Evolutionary conservation across 768 basidiomycete species (phyloP).

Genomic region (Hortiboletus campestris): DNA sequence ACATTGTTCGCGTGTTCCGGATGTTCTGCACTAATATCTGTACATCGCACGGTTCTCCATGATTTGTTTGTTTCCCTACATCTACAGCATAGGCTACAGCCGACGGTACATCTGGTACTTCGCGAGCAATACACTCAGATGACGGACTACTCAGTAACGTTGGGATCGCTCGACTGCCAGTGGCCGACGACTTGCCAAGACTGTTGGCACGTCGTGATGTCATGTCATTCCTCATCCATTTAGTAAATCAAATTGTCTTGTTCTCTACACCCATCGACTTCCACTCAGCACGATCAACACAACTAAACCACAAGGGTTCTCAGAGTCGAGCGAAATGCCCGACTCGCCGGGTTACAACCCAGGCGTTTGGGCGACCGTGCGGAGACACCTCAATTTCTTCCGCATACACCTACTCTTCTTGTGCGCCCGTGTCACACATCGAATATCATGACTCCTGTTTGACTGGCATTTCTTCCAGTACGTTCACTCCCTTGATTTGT

Average conservation of each 20-base stretch:
- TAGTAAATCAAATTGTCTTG: not conserved
- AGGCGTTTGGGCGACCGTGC: constrained; percentile 27
- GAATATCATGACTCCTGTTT: constrained; percentile 1
- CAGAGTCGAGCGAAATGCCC: constrained; percentile 4
- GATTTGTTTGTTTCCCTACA: constrained; percentile 19
- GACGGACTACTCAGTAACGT: constrained; percentile 11
- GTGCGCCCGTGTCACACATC: constrained; percentile 36
- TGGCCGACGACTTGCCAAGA: not conserved
- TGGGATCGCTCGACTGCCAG: not conserved
- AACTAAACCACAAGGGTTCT: not conserved
- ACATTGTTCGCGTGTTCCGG: constrained; percentile 23
- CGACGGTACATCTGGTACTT: constrained; percentile 22
- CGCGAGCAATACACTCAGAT: constrained; percentile 23
- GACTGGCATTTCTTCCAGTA: constrained; percentile 39
- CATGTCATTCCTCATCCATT: not conserved
- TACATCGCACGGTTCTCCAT: constrained; percentile 22
- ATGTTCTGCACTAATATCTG: constrained; percentile 32
- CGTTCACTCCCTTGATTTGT: constrained; percentile 73
- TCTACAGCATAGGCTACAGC: constrained; percentile 25
- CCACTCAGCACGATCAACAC: not conserved
- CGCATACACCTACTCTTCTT: constrained; percentile 61
- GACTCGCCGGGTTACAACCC: not conserved
- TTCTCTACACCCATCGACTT: not conserved
- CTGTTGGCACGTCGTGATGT: not conserved
- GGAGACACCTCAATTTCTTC: constrained; percentile 63